Percentiles rank a stretch among this genome's conserved stretches.
Evolutionary conservation across 225 moss, liverwort and hornwort genomes (phyloP).

Genomic region (Pseudisothecium myosuroides): DNA sequence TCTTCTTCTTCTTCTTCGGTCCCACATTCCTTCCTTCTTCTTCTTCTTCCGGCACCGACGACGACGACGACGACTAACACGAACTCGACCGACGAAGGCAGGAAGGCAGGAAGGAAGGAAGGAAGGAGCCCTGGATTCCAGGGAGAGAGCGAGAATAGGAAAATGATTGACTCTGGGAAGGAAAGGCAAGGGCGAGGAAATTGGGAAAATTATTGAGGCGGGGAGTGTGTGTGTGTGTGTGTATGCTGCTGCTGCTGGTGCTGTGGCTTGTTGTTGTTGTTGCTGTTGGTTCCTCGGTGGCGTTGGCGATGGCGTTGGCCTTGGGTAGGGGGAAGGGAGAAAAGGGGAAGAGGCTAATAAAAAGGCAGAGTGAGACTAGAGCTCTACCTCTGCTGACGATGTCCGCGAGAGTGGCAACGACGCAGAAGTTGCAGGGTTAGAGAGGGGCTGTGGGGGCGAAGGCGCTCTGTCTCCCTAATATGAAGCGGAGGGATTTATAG

Average conservation of each 20-base stretch:
- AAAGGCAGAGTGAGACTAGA: neutral
- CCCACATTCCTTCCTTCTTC: neutral
- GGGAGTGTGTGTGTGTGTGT: neutral
- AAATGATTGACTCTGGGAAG: neutral
- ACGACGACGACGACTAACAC: no score
- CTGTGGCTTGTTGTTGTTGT: neutral
- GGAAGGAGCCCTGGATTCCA: neutral
- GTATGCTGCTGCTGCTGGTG: neutral
- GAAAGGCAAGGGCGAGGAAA: neutral
- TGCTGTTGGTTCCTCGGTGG: neutral
- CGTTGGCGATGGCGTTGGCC: neutral
- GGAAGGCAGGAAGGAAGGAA: no score
- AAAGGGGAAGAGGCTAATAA: neutral
- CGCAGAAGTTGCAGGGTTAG: neutral
- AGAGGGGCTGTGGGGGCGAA: fast-evolving
- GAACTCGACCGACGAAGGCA: neutral
- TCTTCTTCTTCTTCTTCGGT: neutral
- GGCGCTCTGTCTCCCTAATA: neutral
- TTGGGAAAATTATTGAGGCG: constrained; percentile 6
- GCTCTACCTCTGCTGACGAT: neutral
- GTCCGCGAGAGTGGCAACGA: neutral
- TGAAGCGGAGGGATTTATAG: neutral
- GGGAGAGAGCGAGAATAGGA: neutral
- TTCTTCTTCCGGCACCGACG: neutral
- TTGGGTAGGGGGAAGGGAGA: neutral